Percentiles rank a stretch among this genome's conserved stretches.
Evolutionary conservation across 768 basidiomycete genomes (phyloP).

Genomic region (Rhodotorula babjevae): DNA sequence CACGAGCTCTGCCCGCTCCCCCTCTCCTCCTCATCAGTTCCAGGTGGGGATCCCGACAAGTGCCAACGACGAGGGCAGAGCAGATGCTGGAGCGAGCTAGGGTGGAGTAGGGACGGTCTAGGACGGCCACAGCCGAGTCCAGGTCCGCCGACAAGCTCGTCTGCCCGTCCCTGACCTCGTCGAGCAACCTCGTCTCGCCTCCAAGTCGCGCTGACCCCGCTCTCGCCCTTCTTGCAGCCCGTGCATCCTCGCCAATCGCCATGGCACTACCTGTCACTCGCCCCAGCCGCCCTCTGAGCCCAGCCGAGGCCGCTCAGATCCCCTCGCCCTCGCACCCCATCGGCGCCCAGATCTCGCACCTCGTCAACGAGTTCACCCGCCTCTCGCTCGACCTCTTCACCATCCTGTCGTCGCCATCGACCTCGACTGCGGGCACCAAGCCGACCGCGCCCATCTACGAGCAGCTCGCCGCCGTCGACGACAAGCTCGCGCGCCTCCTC

Average conservation of each 20-base stretch:
- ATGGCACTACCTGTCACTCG: background rate
- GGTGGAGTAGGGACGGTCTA: too few relatives aligned
- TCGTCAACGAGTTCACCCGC: conserved; percentile 11
- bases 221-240: too few relatives aligned
- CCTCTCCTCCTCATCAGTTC: too few relatives aligned
- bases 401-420: conserved; percentile 3
- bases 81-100: too few relatives aligned
- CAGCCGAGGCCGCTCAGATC: conserved; percentile 19
- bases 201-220: too few relatives aligned
- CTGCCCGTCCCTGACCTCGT: too few relatives aligned
- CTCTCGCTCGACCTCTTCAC: conserved; percentile 31
- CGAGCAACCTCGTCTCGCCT: too few relatives aligned
- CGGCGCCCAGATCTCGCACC: conserved; percentile 20
- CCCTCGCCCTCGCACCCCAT: conserved; percentile 28
- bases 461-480: conserved; percentile 12
- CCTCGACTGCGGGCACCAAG: background rate
- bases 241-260: background rate
- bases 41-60: too few relatives aligned
- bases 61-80: too few relatives aligned
- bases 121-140: too few relatives aligned
- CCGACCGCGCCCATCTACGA: conserved; percentile 15
- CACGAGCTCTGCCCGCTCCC: too few relatives aligned
- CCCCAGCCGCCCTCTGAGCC: rapidly evolving
- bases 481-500: conserved; percentile 20
- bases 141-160: too few relatives aligned